Conservation (phyloP, 2,329 filamentous ascomycete species). For the Penicillium palitans region DNA sequence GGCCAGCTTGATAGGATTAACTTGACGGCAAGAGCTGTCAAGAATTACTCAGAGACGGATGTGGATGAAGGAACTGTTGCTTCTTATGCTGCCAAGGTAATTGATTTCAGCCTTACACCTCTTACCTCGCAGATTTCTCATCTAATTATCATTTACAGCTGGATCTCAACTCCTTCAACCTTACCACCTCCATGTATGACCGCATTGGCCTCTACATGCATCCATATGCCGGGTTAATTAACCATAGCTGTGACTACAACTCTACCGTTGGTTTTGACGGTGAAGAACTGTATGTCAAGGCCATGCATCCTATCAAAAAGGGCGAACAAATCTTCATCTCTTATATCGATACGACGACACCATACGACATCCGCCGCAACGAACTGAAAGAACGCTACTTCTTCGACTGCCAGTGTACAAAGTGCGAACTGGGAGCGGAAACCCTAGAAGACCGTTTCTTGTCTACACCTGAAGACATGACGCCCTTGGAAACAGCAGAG, state of each 20-base stretch:
- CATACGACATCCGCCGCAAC: conserved; percentile 51
- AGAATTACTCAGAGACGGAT: conserved; percentile 52
- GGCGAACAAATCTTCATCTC: conserved; percentile 62
- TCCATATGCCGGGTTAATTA: conserved; percentile 55
- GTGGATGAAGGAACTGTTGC: conserved; percentile 46
- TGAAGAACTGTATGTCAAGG: conserved; percentile 51
- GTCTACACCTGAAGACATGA: conserved; percentile 11
- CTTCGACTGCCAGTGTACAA: conserved; percentile 58
- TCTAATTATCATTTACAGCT: conserved; percentile 40
- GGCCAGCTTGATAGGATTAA: conserved; percentile 52
- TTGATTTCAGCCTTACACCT: neutral
- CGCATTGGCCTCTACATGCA: conserved; percentile 61
- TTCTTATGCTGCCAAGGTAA: conserved; percentile 50
- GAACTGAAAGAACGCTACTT: conserved; percentile 58
- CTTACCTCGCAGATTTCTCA: neutral
- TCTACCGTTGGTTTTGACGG: conserved; percentile 59
- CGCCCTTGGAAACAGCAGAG: conserved; percentile 21
- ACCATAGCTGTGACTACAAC: conserved; percentile 65
- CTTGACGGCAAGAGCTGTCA: conserved; percentile 56
- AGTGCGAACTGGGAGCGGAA: conserved; percentile 43
- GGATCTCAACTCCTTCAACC: conserved; percentile 59
- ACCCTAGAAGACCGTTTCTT: conserved; percentile 23
- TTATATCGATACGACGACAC: conserved; percentile 60
- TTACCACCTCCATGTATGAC: conserved; percentile 57
- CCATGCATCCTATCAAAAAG: conserved; percentile 53